Percentiles rank a stretch among this genome's conserved stretches.
Evolutionary conservation across 2,329 filamentous ascomycete species (phyloP).

Genomic region (Grosmannia serpens): DNA sequence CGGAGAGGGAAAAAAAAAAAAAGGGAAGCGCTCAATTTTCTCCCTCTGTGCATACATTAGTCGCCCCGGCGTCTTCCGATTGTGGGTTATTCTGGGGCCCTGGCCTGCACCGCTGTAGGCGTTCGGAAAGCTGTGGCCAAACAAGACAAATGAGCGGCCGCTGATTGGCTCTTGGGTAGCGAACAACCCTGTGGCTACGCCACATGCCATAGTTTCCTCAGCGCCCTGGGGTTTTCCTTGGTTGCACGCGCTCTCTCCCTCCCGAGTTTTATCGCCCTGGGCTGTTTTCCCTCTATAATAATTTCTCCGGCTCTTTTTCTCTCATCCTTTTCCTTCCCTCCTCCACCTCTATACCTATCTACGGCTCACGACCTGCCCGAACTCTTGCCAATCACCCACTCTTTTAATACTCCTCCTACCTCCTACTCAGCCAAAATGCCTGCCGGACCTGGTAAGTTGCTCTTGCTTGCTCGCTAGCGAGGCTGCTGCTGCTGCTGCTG

Average conservation of each 20-base stretch:
- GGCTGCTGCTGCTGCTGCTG: not conserved
- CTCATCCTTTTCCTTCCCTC: not conserved
- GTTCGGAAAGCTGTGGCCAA: not conserved
- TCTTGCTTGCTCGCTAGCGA: not conserved
- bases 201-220: not conserved
- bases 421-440: conserved; percentile 28
- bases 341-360: conserved; percentile 2
- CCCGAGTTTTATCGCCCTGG: conserved; percentile 3
- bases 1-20: not conserved
- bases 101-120: not conserved
- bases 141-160: conserved; percentile 8
- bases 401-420: too few relatives aligned
- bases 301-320: conserved; percentile 5
- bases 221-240: not conserved
- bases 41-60: too few relatives aligned
- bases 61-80: conserved; percentile 11
- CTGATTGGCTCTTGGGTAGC: conserved; percentile 8
- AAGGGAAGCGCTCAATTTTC: not conserved
- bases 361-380: not conserved
- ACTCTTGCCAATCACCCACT: not conserved
- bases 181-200: not conserved
- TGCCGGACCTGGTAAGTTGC: conserved; percentile 31
- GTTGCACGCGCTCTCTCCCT: not conserved
- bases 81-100: not conserved
- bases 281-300: not conserved